Percentiles rank a stretch among this genome's conserved stretches.
phyloP scores from a whole-genome alignment of 2,329 filamentous ascomycete genomes.

The Podosphaera fusca region DNA sequence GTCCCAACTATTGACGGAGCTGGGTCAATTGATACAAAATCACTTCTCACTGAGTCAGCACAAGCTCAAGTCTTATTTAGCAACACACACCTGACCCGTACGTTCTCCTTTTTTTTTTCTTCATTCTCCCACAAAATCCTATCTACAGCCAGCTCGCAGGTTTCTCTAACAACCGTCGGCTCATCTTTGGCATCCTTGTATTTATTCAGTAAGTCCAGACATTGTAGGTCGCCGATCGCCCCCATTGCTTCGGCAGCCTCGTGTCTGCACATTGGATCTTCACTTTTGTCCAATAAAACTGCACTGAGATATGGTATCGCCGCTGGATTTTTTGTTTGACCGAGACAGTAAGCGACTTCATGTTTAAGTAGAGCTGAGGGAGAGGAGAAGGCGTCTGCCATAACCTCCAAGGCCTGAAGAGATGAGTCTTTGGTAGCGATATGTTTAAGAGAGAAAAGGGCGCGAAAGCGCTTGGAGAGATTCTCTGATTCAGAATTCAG shows the following conservation, averaged over 20 bases:
- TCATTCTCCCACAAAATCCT: conserved; percentile 85
- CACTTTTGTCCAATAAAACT: conserved; percentile 54
- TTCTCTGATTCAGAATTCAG: conserved; percentile 61
- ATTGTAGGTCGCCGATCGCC: conserved; percentile 54
- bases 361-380: conserved; percentile 84
- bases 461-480: conserved; percentile 76
- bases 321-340: conserved; percentile 60
- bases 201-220: conserved; percentile 48
- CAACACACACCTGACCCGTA: conserved; percentile 49
- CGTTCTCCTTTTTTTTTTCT: conserved; percentile 48
- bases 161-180: conserved; percentile 67
- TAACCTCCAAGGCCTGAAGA: conserved; percentile 45
- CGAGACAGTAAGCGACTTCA: conserved; percentile 89
- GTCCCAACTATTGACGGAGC: conserved; percentile 56
- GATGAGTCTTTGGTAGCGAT: conserved; percentile 42
- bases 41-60: conserved; percentile 27
- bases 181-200: conserved; percentile 57
- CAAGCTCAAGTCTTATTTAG: background rate
- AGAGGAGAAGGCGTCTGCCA: conserved; percentile 66
- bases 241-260: conserved; percentile 91
- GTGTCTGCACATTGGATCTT: conserved; percentile 88
- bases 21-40: conserved; percentile 88
- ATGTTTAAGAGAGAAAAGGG: conserved; percentile 93
- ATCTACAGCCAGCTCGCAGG: conserved; percentile 88
- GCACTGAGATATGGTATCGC: conserved; percentile 49